These are phyloP conservation scores for Cylindrotheca closterium DNA, from an alignment of 108 stramenopile species.

Conservation along the genomic window DNA sequence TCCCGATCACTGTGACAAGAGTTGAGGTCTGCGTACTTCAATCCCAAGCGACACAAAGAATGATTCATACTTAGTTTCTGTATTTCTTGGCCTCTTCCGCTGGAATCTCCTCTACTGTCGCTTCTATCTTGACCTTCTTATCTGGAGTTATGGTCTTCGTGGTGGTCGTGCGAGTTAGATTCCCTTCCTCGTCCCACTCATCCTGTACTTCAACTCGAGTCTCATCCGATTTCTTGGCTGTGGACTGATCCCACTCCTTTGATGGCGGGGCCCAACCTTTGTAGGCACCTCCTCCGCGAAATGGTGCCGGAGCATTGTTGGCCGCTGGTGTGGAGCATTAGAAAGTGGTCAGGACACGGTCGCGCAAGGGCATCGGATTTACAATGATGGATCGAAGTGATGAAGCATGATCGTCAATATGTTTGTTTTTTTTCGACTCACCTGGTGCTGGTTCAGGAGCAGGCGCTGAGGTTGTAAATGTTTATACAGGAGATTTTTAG, in stretches of 20 bases:
- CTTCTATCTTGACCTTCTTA: conserved; percentile 31
- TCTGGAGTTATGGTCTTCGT: conserved; percentile 31
- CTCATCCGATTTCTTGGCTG: conserved; percentile 17
- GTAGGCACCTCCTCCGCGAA: not conserved
- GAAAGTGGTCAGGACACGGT: too few species aligned
- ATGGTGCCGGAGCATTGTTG: not conserved
- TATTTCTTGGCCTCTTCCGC: conserved; percentile 33
- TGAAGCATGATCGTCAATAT: too few species aligned
- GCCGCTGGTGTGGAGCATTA: too few species aligned
- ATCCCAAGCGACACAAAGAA: too few species aligned
- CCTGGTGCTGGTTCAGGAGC: conserved; percentile 7
- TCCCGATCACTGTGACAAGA: too few species aligned
- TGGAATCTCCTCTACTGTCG: conserved; percentile 22
- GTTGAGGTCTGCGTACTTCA: too few species aligned
- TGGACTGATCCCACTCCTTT: conserved; percentile 30
- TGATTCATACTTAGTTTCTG: conserved; percentile 8
- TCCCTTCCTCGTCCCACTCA: conserved; percentile 42
- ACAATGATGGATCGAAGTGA: too few species aligned
- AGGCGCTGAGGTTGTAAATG: not conserved
- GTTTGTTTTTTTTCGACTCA: not conserved
- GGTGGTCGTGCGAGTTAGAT: conserved; percentile 30
- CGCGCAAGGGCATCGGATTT: too few species aligned
- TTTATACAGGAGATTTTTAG: too few species aligned
- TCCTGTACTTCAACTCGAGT: conserved; percentile 33
- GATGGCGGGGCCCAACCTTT: conserved; percentile 31